Base-by-base conservation (phyloP, 306 rosid species). In the Quercus robur region DNA sequence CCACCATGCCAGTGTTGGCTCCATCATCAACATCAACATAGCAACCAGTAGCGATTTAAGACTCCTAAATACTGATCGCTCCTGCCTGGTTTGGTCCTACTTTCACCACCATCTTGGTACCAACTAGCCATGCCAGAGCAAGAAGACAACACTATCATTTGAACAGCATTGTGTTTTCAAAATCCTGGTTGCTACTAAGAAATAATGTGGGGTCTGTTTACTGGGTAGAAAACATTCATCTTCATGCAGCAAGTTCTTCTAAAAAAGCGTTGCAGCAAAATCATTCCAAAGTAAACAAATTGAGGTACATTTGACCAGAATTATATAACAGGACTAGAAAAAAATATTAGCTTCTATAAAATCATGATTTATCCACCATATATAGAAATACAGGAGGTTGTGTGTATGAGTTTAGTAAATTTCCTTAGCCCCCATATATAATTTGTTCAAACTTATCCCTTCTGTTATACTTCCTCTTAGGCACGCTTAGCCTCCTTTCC, bases 291-390 rank as follows among this genome's bases (percentile, higher is more conserved):
- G 66, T 59, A 59, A 12, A 63, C 8, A 23, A 2, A 12, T 8
- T 4, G 38, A 26, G 38, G 38, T 13, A 8, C 33, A 26, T 62
- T 62, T 62, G 35, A 62, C 69, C 38, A 62, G 35, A 14, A 25
- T 25, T 12, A 26, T 26, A 17, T 12, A 26, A 62, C 6, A 33
- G 38, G 26, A 18, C 33, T 6, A 26, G 25, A 13, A 56, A n/a
- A 15, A 51, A 49, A 55, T 46, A n/a, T 56, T 9, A 49, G 14
- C 28, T 3, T 35, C 44, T 61, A 23, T 62, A 35, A 56, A 23
- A 64, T 80, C 79, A 75, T 56, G 10, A 75, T 9, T 46, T 56
- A 41, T 77, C 75, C 73, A 28, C 51, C 74, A 25, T 23, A 26
- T 4, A 26, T 4, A 51, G 55, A 64, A 56, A 55, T 23, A 33